Base-by-base conservation (phyloP, 2,329 filamentous ascomycete genomes). In the Fonsecaea monophora region DNA sequence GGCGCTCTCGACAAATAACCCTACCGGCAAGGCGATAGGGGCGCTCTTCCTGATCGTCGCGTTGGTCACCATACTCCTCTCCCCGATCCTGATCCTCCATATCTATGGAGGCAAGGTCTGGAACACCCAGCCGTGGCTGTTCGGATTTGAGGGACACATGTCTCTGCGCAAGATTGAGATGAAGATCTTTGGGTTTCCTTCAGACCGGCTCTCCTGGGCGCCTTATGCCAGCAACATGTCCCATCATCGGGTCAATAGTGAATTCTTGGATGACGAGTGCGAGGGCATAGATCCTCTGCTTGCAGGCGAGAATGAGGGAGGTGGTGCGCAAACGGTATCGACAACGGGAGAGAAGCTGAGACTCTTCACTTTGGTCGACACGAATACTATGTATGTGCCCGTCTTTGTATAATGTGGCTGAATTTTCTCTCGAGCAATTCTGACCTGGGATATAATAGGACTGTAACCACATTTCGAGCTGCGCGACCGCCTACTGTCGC, bases 81-180 rank as follows among this genome's bases (percentile, higher is more conserved):
- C 74, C 1, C 79, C 79, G 6, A 76, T 73, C 58, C 62, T 81
- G 5, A 72, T 82, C 9, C 72, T 74, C 6, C 53, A 74, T n/a
- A 67, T 81, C 3, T 81, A 81, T 48, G 70, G 74, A 1, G 79
- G 78, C 37, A 80, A 81, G 66, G 73, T 79, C 59, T 80, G 77
- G 78, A 72, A 71, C 8, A 75, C 77, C 8, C 79, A 81, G 62
- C 76, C 80, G 15, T 81, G 78, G 76, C 73, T 82, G 56, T 80
- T 82, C 65, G 80, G 80, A 2, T 77, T 82, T 25, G 79, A 81
- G 61, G 80, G 80, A 0, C 77, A 80, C 65, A 74, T 81, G 68
- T 70, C 75, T n/a, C 69, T 81, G 12, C 73, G 72, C 4, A 74
- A 74, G 4, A 78, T 81, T 38, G 80, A 82, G 66, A 67, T 62